Conservation (phyloP, 2,329 filamentous ascomycete species). For the Cercospora nicotianae region DNA sequence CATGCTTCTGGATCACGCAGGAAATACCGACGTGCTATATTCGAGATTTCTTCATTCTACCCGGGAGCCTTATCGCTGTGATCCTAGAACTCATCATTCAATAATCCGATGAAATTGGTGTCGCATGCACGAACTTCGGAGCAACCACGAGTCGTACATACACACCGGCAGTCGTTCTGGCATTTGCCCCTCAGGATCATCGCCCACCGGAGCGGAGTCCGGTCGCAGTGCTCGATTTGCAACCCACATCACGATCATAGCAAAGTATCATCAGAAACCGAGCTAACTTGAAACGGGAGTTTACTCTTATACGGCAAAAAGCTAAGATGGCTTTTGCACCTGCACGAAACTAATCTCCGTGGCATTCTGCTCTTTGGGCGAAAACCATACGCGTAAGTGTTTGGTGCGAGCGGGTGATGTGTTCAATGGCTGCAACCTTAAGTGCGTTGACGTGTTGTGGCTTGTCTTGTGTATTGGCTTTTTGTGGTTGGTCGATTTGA, state of each 20-base stretch:
- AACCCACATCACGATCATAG: background rate
- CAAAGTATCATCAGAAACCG: background rate
- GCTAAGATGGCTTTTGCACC: background rate
- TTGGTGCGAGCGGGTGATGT: background rate
- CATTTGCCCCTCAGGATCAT: background rate
- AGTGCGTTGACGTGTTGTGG: background rate
- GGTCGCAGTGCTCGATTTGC: background rate
- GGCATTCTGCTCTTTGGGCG: constrained; percentile 4
- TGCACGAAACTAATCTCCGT: background rate
- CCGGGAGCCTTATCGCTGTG: background rate
- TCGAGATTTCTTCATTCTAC: background rate
- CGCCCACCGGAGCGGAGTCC: background rate
- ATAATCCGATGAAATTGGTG: background rate
- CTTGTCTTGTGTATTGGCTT: background rate
- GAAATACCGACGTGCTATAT: background rate
- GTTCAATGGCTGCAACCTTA: background rate
- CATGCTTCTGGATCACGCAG: background rate
- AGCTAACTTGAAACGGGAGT: background rate
- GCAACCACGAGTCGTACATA: background rate
- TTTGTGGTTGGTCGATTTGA: background rate
- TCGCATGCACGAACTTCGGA: background rate
- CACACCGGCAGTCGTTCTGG: background rate
- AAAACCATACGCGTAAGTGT: background rate
- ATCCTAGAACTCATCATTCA: background rate
- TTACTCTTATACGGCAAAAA: background rate